phyloP scores from a whole-genome alignment of 257 asterid genomes.

The Capsicum pubescens region DNA sequence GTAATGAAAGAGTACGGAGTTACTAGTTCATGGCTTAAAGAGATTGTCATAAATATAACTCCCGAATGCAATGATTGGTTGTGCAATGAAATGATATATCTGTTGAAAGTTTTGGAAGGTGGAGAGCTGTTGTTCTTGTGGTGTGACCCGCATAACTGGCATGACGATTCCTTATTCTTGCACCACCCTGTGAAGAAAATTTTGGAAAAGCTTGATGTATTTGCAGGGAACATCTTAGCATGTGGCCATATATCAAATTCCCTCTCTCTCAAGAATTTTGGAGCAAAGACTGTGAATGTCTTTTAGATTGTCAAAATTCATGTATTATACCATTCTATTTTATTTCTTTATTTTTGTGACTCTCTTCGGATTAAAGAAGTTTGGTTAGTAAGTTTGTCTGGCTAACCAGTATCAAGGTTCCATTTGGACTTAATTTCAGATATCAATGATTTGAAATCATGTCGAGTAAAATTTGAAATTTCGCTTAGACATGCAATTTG shows the following conservation, averaged over 20 bases:
- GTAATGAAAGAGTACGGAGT: conserved; percentile 60
- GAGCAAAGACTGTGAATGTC: neutral
- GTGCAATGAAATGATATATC: conserved; percentile 41
- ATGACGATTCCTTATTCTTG: conserved; percentile 37
- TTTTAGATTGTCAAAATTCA: neutral
- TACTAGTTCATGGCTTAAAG: conserved; percentile 48
- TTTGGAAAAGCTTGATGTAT: neutral
- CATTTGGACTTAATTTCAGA: neutral
- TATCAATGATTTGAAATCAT: neutral
- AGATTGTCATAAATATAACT: conserved; percentile 43
- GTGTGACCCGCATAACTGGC: conserved; percentile 45
- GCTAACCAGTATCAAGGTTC: no score
- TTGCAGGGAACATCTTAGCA: neutral
- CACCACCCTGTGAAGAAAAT: conserved; percentile 19
- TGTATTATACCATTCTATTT: neutral
- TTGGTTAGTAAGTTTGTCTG: no score
- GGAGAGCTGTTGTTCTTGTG: conserved; percentile 53
- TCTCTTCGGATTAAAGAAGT: neutral
- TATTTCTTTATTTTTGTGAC: conserved; percentile 3
- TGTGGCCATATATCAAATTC: neutral
- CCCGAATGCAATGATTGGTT: conserved; percentile 37
- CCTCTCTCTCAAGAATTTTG: neutral
- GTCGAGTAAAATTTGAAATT: no score
- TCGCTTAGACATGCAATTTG: no score
- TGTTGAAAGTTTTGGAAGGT: conserved; percentile 42